Conservation (phyloP, 495 filamentous ascomycete species). For the Xylaria grammica region DNA sequence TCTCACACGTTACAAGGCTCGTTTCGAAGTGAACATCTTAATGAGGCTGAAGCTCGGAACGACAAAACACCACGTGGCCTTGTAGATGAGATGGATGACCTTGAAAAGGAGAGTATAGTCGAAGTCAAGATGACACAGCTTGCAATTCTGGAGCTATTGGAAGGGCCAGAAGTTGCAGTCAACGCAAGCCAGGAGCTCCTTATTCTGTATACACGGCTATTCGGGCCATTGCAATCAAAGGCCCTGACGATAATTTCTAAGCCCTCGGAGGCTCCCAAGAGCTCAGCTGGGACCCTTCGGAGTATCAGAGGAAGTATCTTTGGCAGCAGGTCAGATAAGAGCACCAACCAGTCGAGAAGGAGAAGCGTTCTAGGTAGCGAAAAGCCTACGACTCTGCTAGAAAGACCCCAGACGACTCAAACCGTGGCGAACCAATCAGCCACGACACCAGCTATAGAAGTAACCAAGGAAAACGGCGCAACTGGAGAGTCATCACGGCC, state of each 20-base stretch:
- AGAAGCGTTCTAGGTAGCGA: conserved; percentile 35
- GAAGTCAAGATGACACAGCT: conserved; percentile 95
- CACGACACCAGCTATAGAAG: conserved; percentile 42
- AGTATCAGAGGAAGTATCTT: conserved; percentile 79
- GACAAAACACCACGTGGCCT: conserved; percentile 54
- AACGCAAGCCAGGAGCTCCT: conserved; percentile 83
- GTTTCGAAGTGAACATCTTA: conserved; percentile 61
- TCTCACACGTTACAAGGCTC: conserved; percentile 47
- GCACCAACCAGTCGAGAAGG: conserved; percentile 33
- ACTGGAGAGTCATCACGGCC: conserved; percentile 37
- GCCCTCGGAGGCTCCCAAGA: conserved; percentile 64
- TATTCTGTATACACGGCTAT: conserved; percentile 78
- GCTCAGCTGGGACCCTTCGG: conserved; percentile 70
- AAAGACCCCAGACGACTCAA: conserved; percentile 53
- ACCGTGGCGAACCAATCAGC: conserved; percentile 39
- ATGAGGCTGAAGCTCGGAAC: conserved; percentile 45
- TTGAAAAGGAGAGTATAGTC: conserved; percentile 80
- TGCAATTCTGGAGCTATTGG: conserved; percentile 77
- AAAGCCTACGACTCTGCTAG: conserved; percentile 36
- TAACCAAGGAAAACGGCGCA: conserved; percentile 44
- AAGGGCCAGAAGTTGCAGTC: conserved; percentile 81
- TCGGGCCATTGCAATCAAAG: conserved; percentile 59
- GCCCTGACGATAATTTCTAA: conserved; percentile 35
- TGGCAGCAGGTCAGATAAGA: conserved; percentile 56
- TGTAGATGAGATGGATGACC: conserved; percentile 73